These are phyloP conservation scores for Catenaria anguillulae DNA, from an alignment of 371 early-diverging fungal genomes.

Conservation along the genomic window DNA sequence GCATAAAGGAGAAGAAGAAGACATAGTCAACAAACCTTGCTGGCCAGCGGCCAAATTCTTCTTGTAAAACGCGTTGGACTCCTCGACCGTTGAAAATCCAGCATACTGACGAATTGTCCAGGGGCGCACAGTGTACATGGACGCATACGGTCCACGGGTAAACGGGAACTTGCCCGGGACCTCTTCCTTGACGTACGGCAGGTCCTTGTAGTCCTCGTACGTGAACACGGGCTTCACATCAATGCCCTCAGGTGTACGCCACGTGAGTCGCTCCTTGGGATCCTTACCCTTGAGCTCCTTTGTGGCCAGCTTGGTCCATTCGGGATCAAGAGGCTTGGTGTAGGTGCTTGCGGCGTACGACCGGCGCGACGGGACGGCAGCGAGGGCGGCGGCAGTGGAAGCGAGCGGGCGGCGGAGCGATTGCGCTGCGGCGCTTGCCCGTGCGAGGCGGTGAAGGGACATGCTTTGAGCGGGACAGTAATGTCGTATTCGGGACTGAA, in stretches of 20 bases:
- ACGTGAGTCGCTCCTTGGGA: constrained; percentile 45
- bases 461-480: too few relatives aligned
- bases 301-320: constrained; percentile 51
- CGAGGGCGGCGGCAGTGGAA: not conserved
- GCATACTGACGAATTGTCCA: constrained; percentile 81
- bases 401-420: too few relatives aligned
- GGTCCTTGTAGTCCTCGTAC: constrained; percentile 38
- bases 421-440: too few relatives aligned
- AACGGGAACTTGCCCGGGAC: constrained; percentile 67
- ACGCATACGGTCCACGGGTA: constrained; percentile 72
- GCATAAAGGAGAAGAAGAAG: too few relatives aligned
- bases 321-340: constrained; percentile 14
- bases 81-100: constrained; percentile 77
- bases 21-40: constrained; percentile 62
- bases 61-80: constrained; percentile 66
- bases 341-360: not conserved
- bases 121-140: constrained; percentile 74
- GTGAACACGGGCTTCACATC: constrained; percentile 71
- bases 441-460: too few relatives aligned
- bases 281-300: constrained; percentile 77
- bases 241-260: constrained; percentile 69
- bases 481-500: too few relatives aligned
- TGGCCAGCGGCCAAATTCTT: constrained; percentile 74
- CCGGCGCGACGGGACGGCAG: not conserved
- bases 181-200: constrained; percentile 31